Base-by-base conservation (phyloP, 257 asterid genomes). In the Euphrasia confusa region DNA sequence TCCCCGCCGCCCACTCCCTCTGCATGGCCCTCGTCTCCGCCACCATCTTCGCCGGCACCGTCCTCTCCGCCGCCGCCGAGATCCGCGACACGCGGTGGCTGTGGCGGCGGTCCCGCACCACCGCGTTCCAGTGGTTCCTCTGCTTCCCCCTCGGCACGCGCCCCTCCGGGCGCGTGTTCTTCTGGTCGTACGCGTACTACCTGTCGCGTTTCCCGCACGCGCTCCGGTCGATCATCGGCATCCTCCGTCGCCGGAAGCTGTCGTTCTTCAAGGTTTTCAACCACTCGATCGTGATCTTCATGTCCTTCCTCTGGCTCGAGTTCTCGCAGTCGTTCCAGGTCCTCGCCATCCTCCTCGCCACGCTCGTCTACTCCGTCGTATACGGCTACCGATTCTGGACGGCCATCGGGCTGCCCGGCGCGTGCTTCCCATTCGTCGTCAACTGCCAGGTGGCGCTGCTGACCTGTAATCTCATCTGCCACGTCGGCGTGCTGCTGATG, bases 361-460 rank as follows among this genome's bases (percentile, higher is more conserved):
- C 97, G 0, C 65, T 78, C 7, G 62, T 77, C 0, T 91, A 84
- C 69, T 71, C 95, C 73, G 86, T 75, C 42, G 95, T 88, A 2
- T 88, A 91, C 78, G 98, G 90, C 0, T 91, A 91, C 87, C 72
- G 97, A 4, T 91, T 91, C 72, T 91, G 97, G 98, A 91, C 86
- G 17, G 95, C 94, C 15, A 62, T 91, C 1, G 97, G 97, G 12
- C 54, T 91, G 66, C 95, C 83, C 0, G 58, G 85, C 62, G 95
- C 92, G 24, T 83, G 94, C 12, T 81, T 81, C 21, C 95, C 95
- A 0, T 79, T 91, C 66, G 95, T 88, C 14, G 78, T 79, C 10
- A 78, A 80, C 37, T 91, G 98, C 74, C 96, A 83, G 68, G 67
- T 91, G 32, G 63, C 79, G 10, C 24, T 91, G 59, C 74, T 88